Evolutionary conservation across 345 rosid genomes (phyloP), one percentile per base, ranked within the genome.

Genomic region (Pseudoturritis turrita): DNA sequence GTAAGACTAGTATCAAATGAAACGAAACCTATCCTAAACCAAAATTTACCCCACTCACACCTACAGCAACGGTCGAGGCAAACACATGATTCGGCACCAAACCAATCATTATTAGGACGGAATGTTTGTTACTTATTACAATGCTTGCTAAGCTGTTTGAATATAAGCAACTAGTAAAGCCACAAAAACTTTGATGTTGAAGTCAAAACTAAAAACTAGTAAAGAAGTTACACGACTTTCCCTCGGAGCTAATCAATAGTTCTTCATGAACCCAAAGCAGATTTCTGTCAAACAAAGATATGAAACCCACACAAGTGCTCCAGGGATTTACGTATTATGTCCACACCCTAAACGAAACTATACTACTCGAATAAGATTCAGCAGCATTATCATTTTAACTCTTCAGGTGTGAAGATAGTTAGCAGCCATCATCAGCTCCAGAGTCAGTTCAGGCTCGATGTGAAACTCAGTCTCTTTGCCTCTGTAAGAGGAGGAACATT

Each of bases 401-500:
- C 63, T 51, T 73, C 69, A 78, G 50, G 92, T 83, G 74, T 87
- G 89, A 65, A 87, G 92, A 57, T 87, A 87, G 62, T 87, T 87
- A 60, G 89, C 89, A 76, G 89, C 89, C 92, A 87, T 87, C 88
- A 87, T 83, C 75, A 87, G 81, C 83, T 85, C 88, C 61, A 87
- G 74, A 46, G 89, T 87, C 60, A 87, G 71, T 54, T 87, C 92
- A 17, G 92, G 92, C 79, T 85, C 92, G 59, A 87, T 87, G 33
- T 78, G 81, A 58, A 87, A 87, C 74, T 87, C 92, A 0, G 86
- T 81, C 77, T 87, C 89, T 65, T 84, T 85, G 65, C 91, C 89
- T 65, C 91, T 87, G 77, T 14, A 51, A 53, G 40, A 54, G 22
- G 15, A 29, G 10, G 14, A 79, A 54, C 62, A 41, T 6, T 23